Base-by-base conservation (phyloP, 345 rosid species). In the Moricandia moricandioides region DNA sequence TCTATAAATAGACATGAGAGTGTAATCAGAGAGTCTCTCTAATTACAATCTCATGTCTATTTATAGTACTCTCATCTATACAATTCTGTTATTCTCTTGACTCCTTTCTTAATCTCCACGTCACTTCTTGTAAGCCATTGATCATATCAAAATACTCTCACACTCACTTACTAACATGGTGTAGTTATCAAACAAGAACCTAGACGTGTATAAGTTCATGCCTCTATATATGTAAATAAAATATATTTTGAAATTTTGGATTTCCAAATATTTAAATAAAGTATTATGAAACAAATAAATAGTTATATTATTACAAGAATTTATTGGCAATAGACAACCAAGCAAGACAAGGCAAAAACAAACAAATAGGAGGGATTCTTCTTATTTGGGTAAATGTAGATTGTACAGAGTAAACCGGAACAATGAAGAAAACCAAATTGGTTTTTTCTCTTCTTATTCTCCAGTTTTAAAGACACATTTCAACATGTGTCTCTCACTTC, bases 141-240 rank as follows among this genome's bases (percentile, higher is more conserved):
- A n/a, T n/a, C n/a, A n/a, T n/a, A n/a, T n/a, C n/a, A n/a, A n/a
- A n/a, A n/a, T n/a, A n/a, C n/a, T n/a, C 29, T 27, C 29, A 27
- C 29, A 27, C 29, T 27, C 98, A 13, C 91, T 95, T 85, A 88
- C 97, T 65, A 89, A 92, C 87, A 95, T 75, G 6, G 97, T 95
- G 71, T 87, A 95, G 68, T 95, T 92, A 76, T 90, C 98, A 81
- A 92, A 95, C 85, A 95, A 82, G 82, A 92, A 95, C 90, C 98
- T 89, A 1, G 98, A 95, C 1, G 99, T 92, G 70, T 86, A 95
- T 0, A 94, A 95, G 74, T 83, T 95, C 77, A 77, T 83, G 3
- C 94, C 85, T 81, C 89, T 45, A 45, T 45, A 13, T 45, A 39
- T 11, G 98, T 92, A 65, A 83, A 95, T 0, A 96, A 89, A 95